Base-by-base conservation (phyloP, 257 asterid species). In the Lycium ferocissimum region DNA sequence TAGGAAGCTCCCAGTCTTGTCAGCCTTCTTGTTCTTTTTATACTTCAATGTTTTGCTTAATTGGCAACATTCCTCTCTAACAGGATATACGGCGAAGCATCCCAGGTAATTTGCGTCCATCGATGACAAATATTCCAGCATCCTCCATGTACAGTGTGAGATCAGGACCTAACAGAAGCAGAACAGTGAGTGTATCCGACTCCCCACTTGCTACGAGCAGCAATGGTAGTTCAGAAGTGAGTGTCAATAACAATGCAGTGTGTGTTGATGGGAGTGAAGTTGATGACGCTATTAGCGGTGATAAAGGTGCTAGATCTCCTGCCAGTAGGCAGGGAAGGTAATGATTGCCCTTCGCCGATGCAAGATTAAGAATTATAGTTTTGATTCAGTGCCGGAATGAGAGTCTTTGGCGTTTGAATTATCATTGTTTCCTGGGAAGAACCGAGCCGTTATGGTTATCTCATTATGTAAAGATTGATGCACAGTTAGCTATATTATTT, bases 201-300 rank as follows among this genome's bases (percentile, higher is more conserved):
- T 82, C 88, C 61, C 85, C 88, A 20, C 88, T 82, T 73, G 84
- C 72, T 63, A 83, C 83, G 10, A 83, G 84, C 65, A 72, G 83
- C 70, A 78, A 78, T 65, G 84, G 59, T 81, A 81, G 85, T 70
- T 85, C 88, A 5, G 85, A 85, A 73, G 40, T 82, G 33, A 85
- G 88, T 70, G 56, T 81, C 57, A 85, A 47, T 73, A 84, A 72
- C 83, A 84, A 84, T 76, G 63, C 83, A 1, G 51, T 61, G 40
- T 84, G 83, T 6, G n/a, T 49, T n/a, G 78, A 84, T 84, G 84
- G 56, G 47, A 73, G 71, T 18, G 86, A 93, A 85, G 85, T 88
- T 63, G 93, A 93, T 40, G 98, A 95, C 86, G 97, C 91, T 86
- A 85, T 89, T 80, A 91, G 93, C 92, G 89, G 97, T 14, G 92